A percentile compares a stretch with the other conserved stretches of the same genome.
phyloP scores from a whole-genome alignment of 768 basidiomycete genomes.

The Auricularia sp. region DNA sequence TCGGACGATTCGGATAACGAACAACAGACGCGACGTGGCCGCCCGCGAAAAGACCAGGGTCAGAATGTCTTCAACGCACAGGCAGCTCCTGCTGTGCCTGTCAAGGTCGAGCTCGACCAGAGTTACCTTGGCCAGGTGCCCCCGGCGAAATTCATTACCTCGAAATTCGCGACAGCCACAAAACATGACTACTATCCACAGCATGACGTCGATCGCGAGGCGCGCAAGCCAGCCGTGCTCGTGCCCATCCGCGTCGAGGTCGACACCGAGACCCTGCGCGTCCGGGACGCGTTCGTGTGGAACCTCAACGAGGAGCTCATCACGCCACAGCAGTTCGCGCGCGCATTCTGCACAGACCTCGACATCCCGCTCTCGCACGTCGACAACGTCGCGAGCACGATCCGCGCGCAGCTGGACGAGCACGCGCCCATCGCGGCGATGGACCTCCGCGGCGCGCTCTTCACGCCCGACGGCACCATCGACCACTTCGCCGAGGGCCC shows the following conservation, averaged over 20 bases:
- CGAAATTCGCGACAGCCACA: slow-evolving; percentile 46
- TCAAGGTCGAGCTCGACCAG: slow-evolving; percentile 65
- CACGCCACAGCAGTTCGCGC: slow-evolving; percentile 77
- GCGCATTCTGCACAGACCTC: slow-evolving; percentile 79
- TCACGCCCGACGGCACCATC: slow-evolving; percentile 16
- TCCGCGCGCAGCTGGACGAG: slow-evolving; percentile 85
- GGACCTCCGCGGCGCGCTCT: slow-evolving; percentile 40
- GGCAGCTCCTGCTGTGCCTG: slow-evolving; percentile 11
- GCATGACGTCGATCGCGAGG: slow-evolving; percentile 55
- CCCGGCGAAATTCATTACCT: slow-evolving; percentile 64
- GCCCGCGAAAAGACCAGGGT: slow-evolving; percentile 17
- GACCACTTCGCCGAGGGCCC: slow-evolving; percentile 22
- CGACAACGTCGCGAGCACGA: slow-evolving; percentile 75
- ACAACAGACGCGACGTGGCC: background rate
- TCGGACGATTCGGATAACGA: slow-evolving; percentile 70
- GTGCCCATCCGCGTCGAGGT: slow-evolving; percentile 94
- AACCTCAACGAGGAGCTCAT: slow-evolving; percentile 83
- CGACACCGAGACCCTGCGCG: slow-evolving; percentile 81
- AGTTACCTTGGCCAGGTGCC: slow-evolving; percentile 84
- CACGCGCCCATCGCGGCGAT: slow-evolving; percentile 72
- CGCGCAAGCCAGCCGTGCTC: slow-evolving; percentile 42
- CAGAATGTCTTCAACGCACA: slow-evolving; percentile 21
- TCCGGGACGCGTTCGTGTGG: slow-evolving; percentile 95
- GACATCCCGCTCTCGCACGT: slow-evolving; percentile 66
- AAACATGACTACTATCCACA: slow-evolving; percentile 56